Evolutionary conservation across 1,284 basidiomycete genomes (phyloP), one percentile per base, ranked within the genome.

Genomic region (Cryptococcus sp.): DNA sequence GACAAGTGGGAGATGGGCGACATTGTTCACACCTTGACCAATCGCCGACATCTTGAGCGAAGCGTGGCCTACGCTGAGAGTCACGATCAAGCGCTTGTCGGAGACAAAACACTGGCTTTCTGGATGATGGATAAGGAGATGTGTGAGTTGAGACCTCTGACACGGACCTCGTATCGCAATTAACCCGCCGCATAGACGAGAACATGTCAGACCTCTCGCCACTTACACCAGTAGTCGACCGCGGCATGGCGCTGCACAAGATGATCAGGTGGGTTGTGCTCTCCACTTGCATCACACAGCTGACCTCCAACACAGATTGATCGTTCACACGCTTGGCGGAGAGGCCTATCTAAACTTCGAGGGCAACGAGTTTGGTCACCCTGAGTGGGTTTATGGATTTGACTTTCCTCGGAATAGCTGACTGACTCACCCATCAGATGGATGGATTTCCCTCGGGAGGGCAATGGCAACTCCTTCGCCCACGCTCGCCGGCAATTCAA

Each of bases 51-150:
- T 71, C 83, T 87, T 42, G 95, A 99, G 80, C 93, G 88, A 80
- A 93, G 89, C 62, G 87, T 99, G 52, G 91, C 93, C 0, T 98
- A 98, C 71, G 91, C 91, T 51, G 95, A 99, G 80, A 93, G 90
- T 70, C 95, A 98, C 70, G 95, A 98, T 78, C 95, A 99, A 78
- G 95, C 95, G 17, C 84, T 99, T 35, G 95, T 99, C 0, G 95
- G 95, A 5, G 95, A 99, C 81, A 98, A 98, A 82, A 98, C 95
- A 0, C 75, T 98, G 39, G 95, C 95, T 1, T 99, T 99, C 80
- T 99, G 95, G 95, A 79, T 99, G 55, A 99, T 99, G 95, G 95
- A 99, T 80, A 95, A 96, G 81, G 95, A 98, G 78, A 99, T 99
- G 95, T 94, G 90, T 92, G 81, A 64, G 84, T 82, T n/a, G 38